phyloP scores from a whole-genome alignment of 257 asterid species.

The Nicotiana paniculata region DNA sequence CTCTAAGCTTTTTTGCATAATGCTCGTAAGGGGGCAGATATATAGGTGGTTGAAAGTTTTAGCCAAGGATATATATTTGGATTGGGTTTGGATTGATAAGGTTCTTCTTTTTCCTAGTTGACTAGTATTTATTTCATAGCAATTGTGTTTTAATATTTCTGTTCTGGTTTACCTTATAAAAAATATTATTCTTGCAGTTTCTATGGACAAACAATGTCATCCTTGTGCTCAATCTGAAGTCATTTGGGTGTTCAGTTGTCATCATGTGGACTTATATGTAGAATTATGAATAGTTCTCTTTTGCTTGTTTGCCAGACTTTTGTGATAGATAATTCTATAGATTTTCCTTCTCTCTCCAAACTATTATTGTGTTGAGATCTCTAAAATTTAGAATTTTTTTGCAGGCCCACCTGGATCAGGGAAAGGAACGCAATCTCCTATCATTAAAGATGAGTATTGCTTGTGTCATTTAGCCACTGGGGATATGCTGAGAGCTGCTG shows the following conservation, averaged over 20 bases:
- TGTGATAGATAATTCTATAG: neutral
- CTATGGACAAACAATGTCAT: neutral
- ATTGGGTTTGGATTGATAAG: neutral
- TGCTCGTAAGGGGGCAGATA: neutral
- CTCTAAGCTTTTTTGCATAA: neutral
- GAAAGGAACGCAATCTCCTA: conserved; percentile 94
- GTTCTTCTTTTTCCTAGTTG: neutral
- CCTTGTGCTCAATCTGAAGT: neutral
- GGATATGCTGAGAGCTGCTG: conserved; percentile 98
- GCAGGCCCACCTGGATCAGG: conserved; percentile 98
- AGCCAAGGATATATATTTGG: neutral
- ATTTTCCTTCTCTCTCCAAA: neutral
- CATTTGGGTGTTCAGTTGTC: neutral
- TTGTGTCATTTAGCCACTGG: conserved; percentile 98
- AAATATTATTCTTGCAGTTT: neutral
- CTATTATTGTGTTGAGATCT: neutral
- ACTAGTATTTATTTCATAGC: neutral
- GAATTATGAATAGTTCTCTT: neutral
- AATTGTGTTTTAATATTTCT: neutral
- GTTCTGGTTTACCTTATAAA: neutral
- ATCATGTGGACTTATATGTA: neutral
- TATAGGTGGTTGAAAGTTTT: neutral
- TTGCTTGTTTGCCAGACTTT: neutral
- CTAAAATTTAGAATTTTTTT: neutral
- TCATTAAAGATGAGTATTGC: conserved; percentile 86